phyloP scores from a whole-genome alignment of 129 eudicot genomes.

The Tagetes erecta region DNA sequence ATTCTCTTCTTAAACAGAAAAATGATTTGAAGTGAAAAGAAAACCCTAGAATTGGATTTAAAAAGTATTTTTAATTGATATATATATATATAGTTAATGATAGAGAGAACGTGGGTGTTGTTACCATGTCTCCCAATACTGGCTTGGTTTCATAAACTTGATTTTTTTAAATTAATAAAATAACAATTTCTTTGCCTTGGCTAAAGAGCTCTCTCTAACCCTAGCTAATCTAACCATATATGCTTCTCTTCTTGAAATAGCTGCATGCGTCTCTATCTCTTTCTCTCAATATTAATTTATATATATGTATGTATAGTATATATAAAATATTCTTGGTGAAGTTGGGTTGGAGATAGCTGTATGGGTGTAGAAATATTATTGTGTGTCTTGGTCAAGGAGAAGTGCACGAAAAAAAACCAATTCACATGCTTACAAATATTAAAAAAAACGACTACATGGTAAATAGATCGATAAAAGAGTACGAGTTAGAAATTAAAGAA shows the following conservation, averaged over 20 bases:
- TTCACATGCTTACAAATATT: background rate
- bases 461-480: background rate
- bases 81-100: conserved; percentile 27
- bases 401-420: background rate
- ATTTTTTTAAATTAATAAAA: conserved; percentile 33
- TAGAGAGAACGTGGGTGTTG: conserved; percentile 92
- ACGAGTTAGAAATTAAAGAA: background rate
- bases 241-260: conserved; percentile 48
- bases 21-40: background rate
- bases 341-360: conserved; percentile 37
- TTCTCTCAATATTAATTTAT: background rate
- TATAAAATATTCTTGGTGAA: conserved; percentile 1
- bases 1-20: background rate
- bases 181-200: conserved; percentile 58
- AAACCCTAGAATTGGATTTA: conserved; percentile 29
- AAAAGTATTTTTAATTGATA: background rate
- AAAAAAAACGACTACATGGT: background rate
- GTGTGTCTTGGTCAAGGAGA: conserved; percentile 12
- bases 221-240: conserved; percentile 43
- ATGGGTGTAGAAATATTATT: background rate
- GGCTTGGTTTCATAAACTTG: conserved; percentile 39
- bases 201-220: conserved; percentile 62
- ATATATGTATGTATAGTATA: background rate
- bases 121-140: conserved; percentile 74
- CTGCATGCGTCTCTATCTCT: conserved; percentile 18